Evolutionary conservation across 2,329 filamentous ascomycete genomes (phyloP).

Genomic region (Aspergillus pseudotamarii): DNA sequence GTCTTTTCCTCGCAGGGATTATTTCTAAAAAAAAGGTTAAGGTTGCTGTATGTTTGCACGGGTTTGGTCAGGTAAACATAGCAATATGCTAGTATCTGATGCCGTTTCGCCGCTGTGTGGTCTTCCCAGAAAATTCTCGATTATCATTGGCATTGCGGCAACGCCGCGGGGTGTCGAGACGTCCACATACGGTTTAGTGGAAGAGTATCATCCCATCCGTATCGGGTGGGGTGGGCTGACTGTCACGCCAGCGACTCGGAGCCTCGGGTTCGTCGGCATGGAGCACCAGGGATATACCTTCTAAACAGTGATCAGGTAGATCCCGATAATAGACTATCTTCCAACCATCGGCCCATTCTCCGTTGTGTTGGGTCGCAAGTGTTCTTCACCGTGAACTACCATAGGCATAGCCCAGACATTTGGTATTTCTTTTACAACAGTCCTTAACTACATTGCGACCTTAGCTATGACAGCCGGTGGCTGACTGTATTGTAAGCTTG

Average conservation of each 20-base stretch:
- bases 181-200: slow-evolving; percentile 17
- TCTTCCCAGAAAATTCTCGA: slow-evolving; percentile 9
- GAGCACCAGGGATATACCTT: not conserved
- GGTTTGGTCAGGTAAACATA: not conserved
- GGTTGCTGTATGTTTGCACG: slow-evolving; percentile 1
- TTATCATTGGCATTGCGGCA: slow-evolving; percentile 3
- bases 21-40: slow-evolving; percentile 10
- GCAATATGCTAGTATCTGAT: not conserved
- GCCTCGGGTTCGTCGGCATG: slow-evolving; percentile 4
- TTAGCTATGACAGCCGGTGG: not conserved
- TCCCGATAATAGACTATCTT: slow-evolving; percentile 3
- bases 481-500: slow-evolving; percentile 1
- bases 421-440: slow-evolving; percentile 1
- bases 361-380: not conserved
- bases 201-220: slow-evolving; percentile 9
- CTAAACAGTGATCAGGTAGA: not conserved
- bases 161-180: slow-evolving; percentile 6
- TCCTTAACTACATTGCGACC: not conserved
- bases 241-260: slow-evolving; percentile 7
- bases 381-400: slow-evolving; percentile 4
- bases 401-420: not conserved
- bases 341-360: slow-evolving; percentile 4
- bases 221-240: slow-evolving; percentile 9
- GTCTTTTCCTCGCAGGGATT: not conserved
- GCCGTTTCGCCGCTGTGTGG: not conserved